These are phyloP conservation scores for Debaryomyces sp. DNA, from an alignment of 1,139 yeast genomes.

Conservation along the genomic window DNA sequence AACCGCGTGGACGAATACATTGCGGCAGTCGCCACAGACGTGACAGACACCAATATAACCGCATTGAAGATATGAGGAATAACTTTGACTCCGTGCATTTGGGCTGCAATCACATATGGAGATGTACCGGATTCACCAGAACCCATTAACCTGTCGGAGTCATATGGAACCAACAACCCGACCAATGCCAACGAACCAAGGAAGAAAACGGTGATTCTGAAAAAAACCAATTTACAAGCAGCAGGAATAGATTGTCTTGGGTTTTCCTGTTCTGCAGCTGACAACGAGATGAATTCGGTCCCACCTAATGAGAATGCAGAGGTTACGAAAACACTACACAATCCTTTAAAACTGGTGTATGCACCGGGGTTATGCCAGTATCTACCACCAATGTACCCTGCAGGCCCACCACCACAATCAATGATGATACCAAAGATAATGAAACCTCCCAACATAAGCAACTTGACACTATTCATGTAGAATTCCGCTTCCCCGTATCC, in stretches of 20 bases:
- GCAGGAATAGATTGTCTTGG: constrained; percentile 45
- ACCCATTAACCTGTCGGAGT: constrained; percentile 43
- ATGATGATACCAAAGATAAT: constrained; percentile 43
- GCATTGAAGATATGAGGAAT: constrained; percentile 36
- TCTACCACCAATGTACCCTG: constrained; percentile 48
- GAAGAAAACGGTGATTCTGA: constrained; percentile 41
- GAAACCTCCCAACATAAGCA: constrained; percentile 41
- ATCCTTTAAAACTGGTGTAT: constrained; percentile 42
- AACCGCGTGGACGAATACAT: constrained; percentile 36
- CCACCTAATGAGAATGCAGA: constrained; percentile 45
- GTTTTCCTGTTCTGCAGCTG: constrained; percentile 45
- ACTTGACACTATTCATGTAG: constrained; percentile 38
- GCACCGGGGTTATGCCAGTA: constrained; percentile 50
- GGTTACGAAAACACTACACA: constrained; percentile 41
- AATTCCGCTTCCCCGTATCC: constrained; percentile 52
- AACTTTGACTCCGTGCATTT: constrained; percentile 37
- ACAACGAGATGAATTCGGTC: constrained; percentile 43
- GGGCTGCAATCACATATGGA: constrained; percentile 50
- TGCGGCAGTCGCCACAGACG: constrained; percentile 37
- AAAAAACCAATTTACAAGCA: constrained; percentile 45
- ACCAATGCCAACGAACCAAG: constrained; percentile 45
- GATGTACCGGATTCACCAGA: constrained; percentile 42
- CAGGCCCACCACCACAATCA: constrained; percentile 43
- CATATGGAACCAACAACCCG: constrained; percentile 46
- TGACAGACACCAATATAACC: constrained; percentile 33